Evolutionary conservation across 176 grass and related monocot genomes (phyloP).

Genomic region (Ensete glaucum): DNA sequence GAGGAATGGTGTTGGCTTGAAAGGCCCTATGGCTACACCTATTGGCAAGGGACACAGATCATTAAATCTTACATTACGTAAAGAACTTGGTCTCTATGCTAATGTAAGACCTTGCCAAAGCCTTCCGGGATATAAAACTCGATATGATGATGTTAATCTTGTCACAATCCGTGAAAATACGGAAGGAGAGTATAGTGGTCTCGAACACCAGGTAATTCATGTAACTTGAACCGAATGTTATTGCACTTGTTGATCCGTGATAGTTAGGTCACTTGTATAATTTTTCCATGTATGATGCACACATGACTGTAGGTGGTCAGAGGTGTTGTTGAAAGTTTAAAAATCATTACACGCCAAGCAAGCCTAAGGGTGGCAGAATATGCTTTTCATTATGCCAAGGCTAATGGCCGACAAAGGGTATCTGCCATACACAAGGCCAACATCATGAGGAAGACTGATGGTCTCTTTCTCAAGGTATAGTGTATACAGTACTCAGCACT

Average conservation of each 20-base stretch:
- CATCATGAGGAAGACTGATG: conserved; percentile 98
- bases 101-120: conserved; percentile 97
- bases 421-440: conserved; percentile 98
- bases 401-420: conserved; percentile 74
- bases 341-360: conserved; percentile 94
- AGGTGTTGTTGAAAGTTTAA: conserved; percentile 98
- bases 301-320: conserved; percentile 56
- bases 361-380: conserved; percentile 98
- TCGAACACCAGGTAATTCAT: conserved; percentile 81
- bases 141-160: conserved; percentile 92
- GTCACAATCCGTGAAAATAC: conserved; percentile 98
- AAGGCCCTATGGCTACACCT: conserved; percentile 98
- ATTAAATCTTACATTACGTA: conserved; percentile 87
- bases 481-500: not conserved
- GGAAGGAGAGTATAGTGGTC: conserved; percentile 95
- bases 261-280: conserved; percentile 6
- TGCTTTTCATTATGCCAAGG: conserved; percentile 93
- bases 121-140: conserved; percentile 83
- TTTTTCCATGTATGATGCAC: not conserved
- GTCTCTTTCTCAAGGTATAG: conserved; percentile 91
- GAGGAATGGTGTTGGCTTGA: conserved; percentile 84
- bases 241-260: not conserved
- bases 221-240: not conserved
- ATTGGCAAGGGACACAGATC: conserved; percentile 98
- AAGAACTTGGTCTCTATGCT: conserved; percentile 87